These are phyloP conservation scores for Mycena indigotica DNA, from an alignment of 768 basidiomycete species.

Conservation along the genomic window DNA sequence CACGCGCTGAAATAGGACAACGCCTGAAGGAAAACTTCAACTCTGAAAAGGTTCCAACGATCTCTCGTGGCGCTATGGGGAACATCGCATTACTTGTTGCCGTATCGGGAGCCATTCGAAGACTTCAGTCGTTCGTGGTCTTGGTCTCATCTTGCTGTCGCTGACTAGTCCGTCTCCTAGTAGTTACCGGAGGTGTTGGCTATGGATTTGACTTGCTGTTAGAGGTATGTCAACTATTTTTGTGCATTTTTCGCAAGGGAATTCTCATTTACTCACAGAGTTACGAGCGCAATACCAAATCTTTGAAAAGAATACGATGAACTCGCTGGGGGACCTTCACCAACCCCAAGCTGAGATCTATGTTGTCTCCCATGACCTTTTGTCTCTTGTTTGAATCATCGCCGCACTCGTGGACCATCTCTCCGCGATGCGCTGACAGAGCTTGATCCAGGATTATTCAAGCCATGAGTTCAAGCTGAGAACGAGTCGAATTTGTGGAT, in stretches of 20 bases:
- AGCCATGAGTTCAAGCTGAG: conserved; percentile 60
- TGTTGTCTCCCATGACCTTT: conserved; percentile 74
- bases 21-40: conserved; percentile 50
- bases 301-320: conserved; percentile 71
- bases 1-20: conserved; percentile 51
- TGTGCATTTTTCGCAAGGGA: not conserved
- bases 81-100: conserved; percentile 72
- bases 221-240: not conserved
- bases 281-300: conserved; percentile 77
- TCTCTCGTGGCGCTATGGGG: conserved; percentile 84
- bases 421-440: conserved; percentile 86
- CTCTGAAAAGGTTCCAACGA: conserved; percentile 64
- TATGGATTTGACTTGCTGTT: too few relatives aligned
- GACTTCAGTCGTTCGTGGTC: conserved; percentile 66
- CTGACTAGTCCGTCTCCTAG: too few relatives aligned
- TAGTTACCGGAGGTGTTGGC: too few relatives aligned
- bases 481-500: conserved; percentile 85
- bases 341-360: conserved; percentile 61
- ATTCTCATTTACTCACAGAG: conserved; percentile 64
- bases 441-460: conserved; percentile 72
- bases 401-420: conserved; percentile 79
- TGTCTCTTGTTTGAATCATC: conserved; percentile 75
- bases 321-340: conserved; percentile 72
- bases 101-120: conserved; percentile 51
- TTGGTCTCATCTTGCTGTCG: too few relatives aligned